These are phyloP conservation scores for Dionaea muscipula DNA, from an alignment of 179 eudicot genomes.

Conservation along the genomic window DNA sequence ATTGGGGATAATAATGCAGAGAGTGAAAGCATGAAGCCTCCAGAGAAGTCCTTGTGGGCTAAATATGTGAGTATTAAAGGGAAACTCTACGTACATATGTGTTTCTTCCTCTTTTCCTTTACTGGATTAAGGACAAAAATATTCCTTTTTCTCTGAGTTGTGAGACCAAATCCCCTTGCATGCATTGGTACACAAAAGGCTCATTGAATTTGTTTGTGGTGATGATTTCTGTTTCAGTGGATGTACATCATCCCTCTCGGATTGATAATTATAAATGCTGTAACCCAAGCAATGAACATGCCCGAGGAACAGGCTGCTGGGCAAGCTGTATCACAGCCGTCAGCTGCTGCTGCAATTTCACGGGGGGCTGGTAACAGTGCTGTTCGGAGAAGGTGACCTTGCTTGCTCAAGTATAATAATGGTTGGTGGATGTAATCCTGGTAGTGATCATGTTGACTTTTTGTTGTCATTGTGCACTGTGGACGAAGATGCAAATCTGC, in stretches of 20 bases:
- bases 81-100: not conserved
- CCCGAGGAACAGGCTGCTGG: conserved; percentile 68
- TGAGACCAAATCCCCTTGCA: too few relatives aligned
- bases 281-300: conserved; percentile 93
- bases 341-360: conserved; percentile 27
- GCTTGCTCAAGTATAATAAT: not conserved
- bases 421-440: not conserved
- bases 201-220: not conserved
- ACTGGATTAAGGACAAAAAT: too few relatives aligned
- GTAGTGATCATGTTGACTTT: not conserved
- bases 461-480: too few relatives aligned
- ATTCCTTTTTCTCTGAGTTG: too few relatives aligned
- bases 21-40: conserved; percentile 47
- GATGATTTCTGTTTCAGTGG: conserved; percentile 45
- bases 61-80: conserved; percentile 62
- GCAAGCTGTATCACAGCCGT: conserved; percentile 28
- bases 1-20: conserved; percentile 39
- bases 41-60: conserved; percentile 89
- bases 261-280: conserved; percentile 73
- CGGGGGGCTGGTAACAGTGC: conserved; percentile 41
- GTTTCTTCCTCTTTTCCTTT: not conserved
- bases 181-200: too few relatives aligned
- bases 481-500: too few relatives aligned
- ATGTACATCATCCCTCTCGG: conserved; percentile 94
- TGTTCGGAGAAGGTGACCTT: conserved; percentile 76